Evolutionary conservation across 768 basidiomycete genomes (phyloP), one percentile per base, ranked within the genome.

Genomic region (Ephemerocybe angulata): DNA sequence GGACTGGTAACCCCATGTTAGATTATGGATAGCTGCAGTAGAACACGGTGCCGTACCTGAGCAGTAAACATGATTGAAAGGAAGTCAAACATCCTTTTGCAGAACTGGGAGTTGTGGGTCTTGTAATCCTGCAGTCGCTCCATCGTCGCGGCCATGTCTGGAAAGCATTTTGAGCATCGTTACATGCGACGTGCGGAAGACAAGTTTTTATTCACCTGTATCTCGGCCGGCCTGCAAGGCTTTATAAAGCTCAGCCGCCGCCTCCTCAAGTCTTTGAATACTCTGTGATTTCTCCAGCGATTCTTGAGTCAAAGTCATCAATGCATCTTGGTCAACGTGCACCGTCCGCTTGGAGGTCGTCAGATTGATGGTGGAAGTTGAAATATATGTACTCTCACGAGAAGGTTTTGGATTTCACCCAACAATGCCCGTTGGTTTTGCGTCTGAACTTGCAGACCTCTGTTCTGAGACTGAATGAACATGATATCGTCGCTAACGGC

Each of bases 101-200:
- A 94, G 72, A 98, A 98, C 65, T 98, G 95, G 4, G 77, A 68
- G 58, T 96, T 96, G 65, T 94, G 84, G 2, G 89, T 93, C 56
- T 83, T 80, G 65, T 98, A 98, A 68, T 98, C 96, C 58, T 87
- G 84, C 57, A 97, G 73, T 25, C 94, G 78, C 70, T 94, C 94
- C 82, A 95, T 95, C 0, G 93, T 94, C 6, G 94, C 94, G n/a
- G 94, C 93, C 86, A 98, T 96, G 64, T 96, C 96, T 86, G 48
- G 29, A 19, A 46, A 29, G 38, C 11, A 37, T 41, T 12, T 12
- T 13, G 19, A 15, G n/a, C 10, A 22, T 37, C 19, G 51, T 47
- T 22, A 35, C 47, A 25, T 54, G 35, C 59, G 15, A 21, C 4
- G 27, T n/a, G 1, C 29, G 10, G 17, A 3, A 52, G 28, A 35